Percentiles rank a stretch among this genome's conserved stretches.
These are phyloP conservation scores for Fremontodendron californicum DNA, from an alignment of 345 rosid species.

Conservation along the genomic window DNA sequence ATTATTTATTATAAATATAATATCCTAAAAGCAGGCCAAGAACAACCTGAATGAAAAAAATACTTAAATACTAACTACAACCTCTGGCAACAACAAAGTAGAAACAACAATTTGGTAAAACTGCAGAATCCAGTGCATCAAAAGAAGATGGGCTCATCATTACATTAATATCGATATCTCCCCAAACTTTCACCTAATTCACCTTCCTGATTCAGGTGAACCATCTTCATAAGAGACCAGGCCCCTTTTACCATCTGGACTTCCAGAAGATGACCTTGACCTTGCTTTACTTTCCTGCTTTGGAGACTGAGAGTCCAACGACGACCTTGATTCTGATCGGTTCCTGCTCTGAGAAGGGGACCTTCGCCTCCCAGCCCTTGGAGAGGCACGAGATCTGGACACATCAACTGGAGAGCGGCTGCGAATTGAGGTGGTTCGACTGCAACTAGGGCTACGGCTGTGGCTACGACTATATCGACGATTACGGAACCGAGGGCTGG, in stretches of 20 bases:
- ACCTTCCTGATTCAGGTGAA: slow-evolving; percentile 45
- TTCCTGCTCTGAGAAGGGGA: too few relatives aligned
- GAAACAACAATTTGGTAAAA: not conserved
- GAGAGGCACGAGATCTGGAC: slow-evolving; percentile 33
- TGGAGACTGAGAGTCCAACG: too few relatives aligned
- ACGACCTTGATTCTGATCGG: too few relatives aligned
- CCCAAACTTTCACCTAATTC: not conserved
- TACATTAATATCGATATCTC: not conserved
- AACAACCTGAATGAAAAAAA: not conserved
- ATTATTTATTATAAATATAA: not conserved
- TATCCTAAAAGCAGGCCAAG: not conserved
- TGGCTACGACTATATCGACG: slow-evolving; percentile 38
- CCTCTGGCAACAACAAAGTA: slow-evolving; percentile 2
- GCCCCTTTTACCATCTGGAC: too few relatives aligned
- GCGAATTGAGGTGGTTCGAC: slow-evolving; percentile 48
- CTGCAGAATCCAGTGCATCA: not conserved
- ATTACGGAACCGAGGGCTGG: slow-evolving; percentile 50
- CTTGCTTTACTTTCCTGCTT: slow-evolving; percentile 39
- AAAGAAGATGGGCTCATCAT: not conserved
- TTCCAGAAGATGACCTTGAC: slow-evolving; percentile 60
- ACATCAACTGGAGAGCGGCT: slow-evolving; percentile 59
- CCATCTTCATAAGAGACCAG: slow-evolving; percentile 74
- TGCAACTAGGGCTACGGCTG: slow-evolving; percentile 25
- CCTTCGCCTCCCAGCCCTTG: too few relatives aligned
- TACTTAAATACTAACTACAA: not conserved